Conservation (phyloP, 164 flowering plant species). For the Magnolia officinalis region DNA sequence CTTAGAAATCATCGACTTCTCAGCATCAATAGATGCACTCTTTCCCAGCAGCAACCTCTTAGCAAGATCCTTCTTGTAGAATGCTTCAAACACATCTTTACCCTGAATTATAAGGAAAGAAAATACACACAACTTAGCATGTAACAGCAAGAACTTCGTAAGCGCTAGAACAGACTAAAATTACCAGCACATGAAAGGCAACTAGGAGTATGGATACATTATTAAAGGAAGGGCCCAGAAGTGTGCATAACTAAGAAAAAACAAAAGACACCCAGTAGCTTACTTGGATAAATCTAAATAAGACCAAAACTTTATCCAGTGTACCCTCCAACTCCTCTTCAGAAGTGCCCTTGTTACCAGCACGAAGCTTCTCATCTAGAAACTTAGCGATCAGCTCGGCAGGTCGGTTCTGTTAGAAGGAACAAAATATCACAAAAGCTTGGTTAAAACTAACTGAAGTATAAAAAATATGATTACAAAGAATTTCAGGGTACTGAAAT, state of each 20-base stretch:
- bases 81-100: conserved; percentile 99
- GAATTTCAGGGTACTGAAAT: neutral
- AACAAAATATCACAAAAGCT: neutral
- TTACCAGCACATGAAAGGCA: neutral
- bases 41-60: conserved; percentile 89
- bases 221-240: neutral
- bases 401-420: conserved; percentile 72
- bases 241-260: neutral
- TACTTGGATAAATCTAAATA: conserved; percentile 97
- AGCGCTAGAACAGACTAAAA: neutral
- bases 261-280: neutral
- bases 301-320: conserved; percentile 90
- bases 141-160: neutral
- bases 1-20: conserved; percentile 98
- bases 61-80: conserved; percentile 98
- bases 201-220: neutral
- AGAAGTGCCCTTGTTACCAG: conserved; percentile 97
- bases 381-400: conserved; percentile 98
- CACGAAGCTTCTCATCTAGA: conserved; percentile 98
- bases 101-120: conserved; percentile 46
- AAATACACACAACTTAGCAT: neutral
- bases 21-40: conserved; percentile 99
- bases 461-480: neutral
- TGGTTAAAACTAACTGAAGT: neutral
- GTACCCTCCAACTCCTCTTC: conserved; percentile 97